Evolutionary conservation across 805 yeast genomes (phyloP).

Genomic region (Priceomyces carsonii): DNA sequence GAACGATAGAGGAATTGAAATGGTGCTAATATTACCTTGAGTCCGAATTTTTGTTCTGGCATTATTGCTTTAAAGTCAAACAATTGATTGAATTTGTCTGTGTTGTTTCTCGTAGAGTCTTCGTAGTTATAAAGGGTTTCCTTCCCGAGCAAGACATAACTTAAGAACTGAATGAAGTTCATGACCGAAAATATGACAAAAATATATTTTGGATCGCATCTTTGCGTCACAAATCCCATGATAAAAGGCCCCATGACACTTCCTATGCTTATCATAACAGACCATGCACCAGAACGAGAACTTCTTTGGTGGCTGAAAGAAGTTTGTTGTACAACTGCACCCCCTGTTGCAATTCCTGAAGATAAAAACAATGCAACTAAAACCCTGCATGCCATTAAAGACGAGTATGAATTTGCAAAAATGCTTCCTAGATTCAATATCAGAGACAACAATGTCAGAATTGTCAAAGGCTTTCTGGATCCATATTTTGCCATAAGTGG

Average conservation of each 20-base stretch:
- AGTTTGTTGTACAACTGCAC: constrained; percentile 14
- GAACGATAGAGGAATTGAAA: constrained; percentile 7
- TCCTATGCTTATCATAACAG: constrained; percentile 14
- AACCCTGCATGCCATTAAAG: constrained; percentile 13
- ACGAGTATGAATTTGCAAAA: constrained; percentile 11
- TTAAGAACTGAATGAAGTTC: constrained; percentile 13
- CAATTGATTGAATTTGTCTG: no score
- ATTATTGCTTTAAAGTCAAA: no score
- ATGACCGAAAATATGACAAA: constrained; percentile 14
- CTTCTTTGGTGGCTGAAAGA: constrained; percentile 19
- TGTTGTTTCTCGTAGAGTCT: constrained; percentile 6
- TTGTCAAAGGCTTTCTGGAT: constrained; percentile 10
- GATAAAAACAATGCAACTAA: constrained; percentile 15
- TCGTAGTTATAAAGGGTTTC: constrained; percentile 14
- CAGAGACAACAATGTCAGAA: constrained; percentile 12
- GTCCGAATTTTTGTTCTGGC: constrained; percentile 4
- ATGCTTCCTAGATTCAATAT: constrained; percentile 14
- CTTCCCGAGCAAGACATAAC: constrained; percentile 12
- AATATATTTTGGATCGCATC: constrained; percentile 11
- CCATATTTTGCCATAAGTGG: constrained; percentile 17
- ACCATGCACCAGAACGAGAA: constrained; percentile 16
- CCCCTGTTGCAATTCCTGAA: constrained; percentile 17
- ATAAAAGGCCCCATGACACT: constrained; percentile 17
- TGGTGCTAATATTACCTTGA: constrained; percentile 11
- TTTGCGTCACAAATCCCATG: constrained; percentile 16